Percentiles rank a stretch among this genome's conserved stretches.
Evolutionary conservation across 2,329 filamentous ascomycete genomes (phyloP).

Genomic region (Paecilomyces dactylethromorphus): DNA sequence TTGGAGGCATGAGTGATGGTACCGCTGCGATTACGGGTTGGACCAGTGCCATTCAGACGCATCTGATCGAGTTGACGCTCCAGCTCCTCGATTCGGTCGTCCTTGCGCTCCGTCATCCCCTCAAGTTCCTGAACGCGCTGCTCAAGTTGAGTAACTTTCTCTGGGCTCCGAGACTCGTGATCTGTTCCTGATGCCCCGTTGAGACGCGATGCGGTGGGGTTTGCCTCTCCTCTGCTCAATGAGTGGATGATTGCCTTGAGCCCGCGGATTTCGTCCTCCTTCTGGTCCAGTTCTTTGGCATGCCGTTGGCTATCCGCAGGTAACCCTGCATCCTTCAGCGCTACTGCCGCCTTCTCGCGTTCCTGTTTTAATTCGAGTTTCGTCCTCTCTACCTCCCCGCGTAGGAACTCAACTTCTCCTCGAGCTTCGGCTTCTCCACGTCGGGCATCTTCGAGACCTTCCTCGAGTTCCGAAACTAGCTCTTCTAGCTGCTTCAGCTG

Average conservation of each 20-base stretch:
- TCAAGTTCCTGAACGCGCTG: conserved; percentile 74
- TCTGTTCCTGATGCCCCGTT: conserved; percentile 19
- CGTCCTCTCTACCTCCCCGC: conserved; percentile 89
- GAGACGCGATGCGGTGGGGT: conserved; percentile 20
- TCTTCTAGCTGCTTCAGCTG: conserved; percentile 95
- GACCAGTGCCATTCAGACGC: conserved; percentile 18
- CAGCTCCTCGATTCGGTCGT: conserved; percentile 70
- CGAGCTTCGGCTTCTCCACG: conserved; percentile 91
- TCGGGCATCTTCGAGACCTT: conserved; percentile 89
- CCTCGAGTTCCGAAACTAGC: conserved; percentile 91
- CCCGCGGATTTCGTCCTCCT: conserved; percentile 94
- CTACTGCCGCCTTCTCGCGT: conserved; percentile 69
- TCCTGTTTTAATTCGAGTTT: conserved; percentile 82
- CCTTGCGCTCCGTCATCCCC: conserved; percentile 65
- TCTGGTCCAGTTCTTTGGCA: conserved; percentile 78
- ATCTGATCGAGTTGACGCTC: conserved; percentile 64
- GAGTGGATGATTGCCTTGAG: conserved; percentile 98
- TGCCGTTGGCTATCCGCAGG: conserved; percentile 36
- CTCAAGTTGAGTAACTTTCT: conserved; percentile 62
- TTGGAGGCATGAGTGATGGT: conserved; percentile 27
- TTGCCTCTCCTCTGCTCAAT: conserved; percentile 60
- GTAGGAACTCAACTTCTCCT: conserved; percentile 89
- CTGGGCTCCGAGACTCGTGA: conserved; percentile 47
- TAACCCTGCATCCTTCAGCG: conserved; percentile 48
- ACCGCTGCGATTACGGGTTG: conserved; percentile 25